Evolutionary conservation across 345 rosid species (phyloP).

Genomic region (Anacardium occidentale): DNA sequence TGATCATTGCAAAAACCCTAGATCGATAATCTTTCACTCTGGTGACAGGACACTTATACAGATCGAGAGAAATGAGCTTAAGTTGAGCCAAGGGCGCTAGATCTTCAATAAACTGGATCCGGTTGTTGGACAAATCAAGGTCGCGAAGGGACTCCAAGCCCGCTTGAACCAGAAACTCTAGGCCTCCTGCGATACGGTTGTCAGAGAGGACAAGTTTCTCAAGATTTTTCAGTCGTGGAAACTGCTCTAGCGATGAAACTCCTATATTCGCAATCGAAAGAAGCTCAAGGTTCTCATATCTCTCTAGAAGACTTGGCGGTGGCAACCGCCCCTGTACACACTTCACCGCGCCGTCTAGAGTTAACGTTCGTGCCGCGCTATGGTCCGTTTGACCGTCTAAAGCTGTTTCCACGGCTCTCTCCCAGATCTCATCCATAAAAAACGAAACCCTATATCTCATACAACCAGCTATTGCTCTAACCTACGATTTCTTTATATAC

Average conservation of each 20-base stretch:
- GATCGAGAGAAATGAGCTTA: constrained; percentile 68
- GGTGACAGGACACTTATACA: constrained; percentile 83
- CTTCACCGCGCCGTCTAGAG: constrained; percentile 79
- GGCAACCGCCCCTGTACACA: constrained; percentile 63
- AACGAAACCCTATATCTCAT: constrained; percentile 27
- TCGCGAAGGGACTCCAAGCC: constrained; percentile 63
- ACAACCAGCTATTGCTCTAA: background rate
- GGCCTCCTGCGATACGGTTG: constrained; percentile 65
- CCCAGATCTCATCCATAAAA: constrained; percentile 85
- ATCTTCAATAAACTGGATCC: constrained; percentile 71
- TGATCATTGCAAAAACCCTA: constrained; percentile 74
- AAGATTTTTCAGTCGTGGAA: constrained; percentile 55
- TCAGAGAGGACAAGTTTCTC: constrained; percentile 66
- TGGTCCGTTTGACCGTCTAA: constrained; percentile 57
- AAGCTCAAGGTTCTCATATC: constrained; percentile 59
- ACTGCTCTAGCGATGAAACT: constrained; percentile 64
- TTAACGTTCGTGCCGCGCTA: constrained; percentile 39
- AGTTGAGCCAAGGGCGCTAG: constrained; percentile 63
- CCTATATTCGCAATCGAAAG: constrained; percentile 67
- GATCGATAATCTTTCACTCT: constrained; percentile 68
- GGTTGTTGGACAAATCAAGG: constrained; percentile 68
- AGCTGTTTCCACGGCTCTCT: constrained; percentile 68
- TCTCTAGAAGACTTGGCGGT: constrained; percentile 48
- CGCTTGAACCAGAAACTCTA: constrained; percentile 60
- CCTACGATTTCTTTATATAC: constrained; percentile 1